Conservation (phyloP, 2,329 filamentous ascomycete genomes). For the Magnaporthiopsis poae region DNA sequence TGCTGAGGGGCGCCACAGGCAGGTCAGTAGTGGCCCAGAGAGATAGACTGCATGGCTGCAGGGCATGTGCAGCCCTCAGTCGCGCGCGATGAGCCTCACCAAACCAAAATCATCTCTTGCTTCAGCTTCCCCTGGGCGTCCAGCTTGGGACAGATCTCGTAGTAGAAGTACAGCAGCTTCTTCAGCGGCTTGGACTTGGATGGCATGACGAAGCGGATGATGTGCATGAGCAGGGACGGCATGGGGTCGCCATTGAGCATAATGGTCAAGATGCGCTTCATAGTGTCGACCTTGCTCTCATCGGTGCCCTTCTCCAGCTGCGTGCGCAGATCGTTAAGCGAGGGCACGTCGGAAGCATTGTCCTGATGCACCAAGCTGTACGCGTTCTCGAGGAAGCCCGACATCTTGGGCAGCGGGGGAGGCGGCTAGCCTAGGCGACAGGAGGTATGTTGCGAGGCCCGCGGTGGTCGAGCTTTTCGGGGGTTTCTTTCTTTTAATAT, state of each 20-base stretch:
- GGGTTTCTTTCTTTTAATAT: neutral
- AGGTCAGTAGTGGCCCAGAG: conserved; percentile 7
- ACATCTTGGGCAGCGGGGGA: conserved; percentile 53
- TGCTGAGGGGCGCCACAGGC: conserved; percentile 45
- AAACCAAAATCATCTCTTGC: conserved; percentile 99
- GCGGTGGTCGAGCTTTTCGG: neutral
- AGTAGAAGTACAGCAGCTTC: conserved; percentile 98
- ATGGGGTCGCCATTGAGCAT: conserved; percentile 98
- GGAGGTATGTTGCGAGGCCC: neutral
- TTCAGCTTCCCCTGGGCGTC: conserved; percentile 89
- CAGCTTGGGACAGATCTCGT: conserved; percentile 95
- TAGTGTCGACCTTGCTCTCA: conserved; percentile 85
- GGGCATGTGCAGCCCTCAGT: neutral
- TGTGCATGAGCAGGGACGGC: conserved; percentile 94
- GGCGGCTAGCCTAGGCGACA: conserved; percentile 1
- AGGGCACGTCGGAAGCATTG: conserved; percentile 86
- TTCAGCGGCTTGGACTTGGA: conserved; percentile 93
- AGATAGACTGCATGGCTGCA: neutral
- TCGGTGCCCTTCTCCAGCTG: conserved; percentile 90
- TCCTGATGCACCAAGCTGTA: conserved; percentile 98
- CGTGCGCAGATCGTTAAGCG: conserved; percentile 80
- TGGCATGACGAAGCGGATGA: conserved; percentile 99
- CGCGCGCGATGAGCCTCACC: conserved; percentile 46
- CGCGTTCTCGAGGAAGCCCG: conserved; percentile 84
- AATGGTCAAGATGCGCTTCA: conserved; percentile 90